Conservation (phyloP, 2,329 filamentous ascomycete species). For the Pezicula radicicola region DNA sequence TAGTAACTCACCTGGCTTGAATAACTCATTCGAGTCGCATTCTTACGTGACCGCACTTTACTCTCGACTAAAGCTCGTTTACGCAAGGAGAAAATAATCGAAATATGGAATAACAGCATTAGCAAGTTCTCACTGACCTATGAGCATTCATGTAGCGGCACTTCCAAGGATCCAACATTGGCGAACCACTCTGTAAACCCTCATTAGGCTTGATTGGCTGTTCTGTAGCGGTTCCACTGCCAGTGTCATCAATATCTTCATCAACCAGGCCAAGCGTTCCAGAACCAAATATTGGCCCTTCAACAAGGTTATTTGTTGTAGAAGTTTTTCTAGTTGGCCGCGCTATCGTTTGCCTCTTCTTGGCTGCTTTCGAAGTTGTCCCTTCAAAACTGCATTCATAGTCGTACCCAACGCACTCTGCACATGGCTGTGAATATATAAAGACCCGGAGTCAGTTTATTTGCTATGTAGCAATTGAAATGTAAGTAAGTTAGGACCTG, state of each 20-base stretch:
- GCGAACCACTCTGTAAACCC: not conserved
- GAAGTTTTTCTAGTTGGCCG: not conserved
- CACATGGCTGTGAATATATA: conserved; percentile 12
- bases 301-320: not conserved
- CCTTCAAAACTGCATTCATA: conserved; percentile 13
- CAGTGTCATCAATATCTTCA: not conserved
- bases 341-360: not conserved
- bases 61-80: too few species aligned
- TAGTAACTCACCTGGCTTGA: too few species aligned
- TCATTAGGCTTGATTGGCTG: not conserved
- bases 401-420: conserved; percentile 11
- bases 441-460: too few species aligned
- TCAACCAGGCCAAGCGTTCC: not conserved
- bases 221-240: not conserved
- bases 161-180: not conserved
- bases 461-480: too few species aligned
- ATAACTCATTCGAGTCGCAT: too few species aligned
- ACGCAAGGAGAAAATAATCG: too few species aligned
- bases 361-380: not conserved
- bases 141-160: not conserved
- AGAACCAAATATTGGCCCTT: too few species aligned
- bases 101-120: too few species aligned
- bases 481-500: too few species aligned
- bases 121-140: too few species aligned
- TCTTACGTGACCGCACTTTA: too few species aligned